These are phyloP conservation scores for Debaryomycetaceae sp. DNA, from an alignment of 1,139 yeast species.

Conservation along the genomic window DNA sequence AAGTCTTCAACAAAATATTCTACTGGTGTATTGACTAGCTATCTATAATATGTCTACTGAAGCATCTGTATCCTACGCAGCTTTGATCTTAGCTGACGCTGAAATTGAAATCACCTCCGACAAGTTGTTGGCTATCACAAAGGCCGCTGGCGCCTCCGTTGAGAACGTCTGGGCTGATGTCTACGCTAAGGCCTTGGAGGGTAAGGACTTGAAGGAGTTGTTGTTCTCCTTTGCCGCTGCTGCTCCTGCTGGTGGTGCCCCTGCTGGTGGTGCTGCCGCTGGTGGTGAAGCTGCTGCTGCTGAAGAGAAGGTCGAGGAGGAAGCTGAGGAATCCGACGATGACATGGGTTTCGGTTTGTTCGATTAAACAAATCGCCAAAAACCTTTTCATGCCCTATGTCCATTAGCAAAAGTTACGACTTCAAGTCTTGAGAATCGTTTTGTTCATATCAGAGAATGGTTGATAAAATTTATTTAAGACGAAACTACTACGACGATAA, in stretches of 20 bases:
- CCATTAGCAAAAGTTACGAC: not conserved
- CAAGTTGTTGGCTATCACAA: constrained; percentile 66
- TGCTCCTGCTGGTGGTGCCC: constrained; percentile 58
- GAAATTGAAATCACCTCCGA: constrained; percentile 76
- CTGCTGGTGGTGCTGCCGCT: constrained; percentile 55
- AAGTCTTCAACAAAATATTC: not conserved
- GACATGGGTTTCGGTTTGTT: constrained; percentile 87
- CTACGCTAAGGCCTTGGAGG: constrained; percentile 77
- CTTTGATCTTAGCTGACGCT: constrained; percentile 82
- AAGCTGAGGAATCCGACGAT: constrained; percentile 60
- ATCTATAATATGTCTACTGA: constrained; percentile 63
- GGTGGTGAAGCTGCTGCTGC: constrained; percentile 57
- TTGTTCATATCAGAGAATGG: not conserved
- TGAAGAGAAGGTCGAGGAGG: constrained; percentile 54
- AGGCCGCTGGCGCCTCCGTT: constrained; percentile 46
- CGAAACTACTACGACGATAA: not conserved
- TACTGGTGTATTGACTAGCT: constrained; percentile 3
- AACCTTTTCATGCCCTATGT: not conserved
- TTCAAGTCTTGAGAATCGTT: not conserved
- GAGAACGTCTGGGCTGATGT: constrained; percentile 75
- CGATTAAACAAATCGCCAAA: constrained; percentile 46
- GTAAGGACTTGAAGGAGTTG: constrained; percentile 72
- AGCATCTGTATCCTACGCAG: constrained; percentile 85
- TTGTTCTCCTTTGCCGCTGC: constrained; percentile 76
- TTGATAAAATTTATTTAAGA: too few species aligned